These are phyloP conservation scores for Cercospora sp. DNA, from an alignment of 2,329 filamentous ascomycete genomes.

Conservation along the genomic window DNA sequence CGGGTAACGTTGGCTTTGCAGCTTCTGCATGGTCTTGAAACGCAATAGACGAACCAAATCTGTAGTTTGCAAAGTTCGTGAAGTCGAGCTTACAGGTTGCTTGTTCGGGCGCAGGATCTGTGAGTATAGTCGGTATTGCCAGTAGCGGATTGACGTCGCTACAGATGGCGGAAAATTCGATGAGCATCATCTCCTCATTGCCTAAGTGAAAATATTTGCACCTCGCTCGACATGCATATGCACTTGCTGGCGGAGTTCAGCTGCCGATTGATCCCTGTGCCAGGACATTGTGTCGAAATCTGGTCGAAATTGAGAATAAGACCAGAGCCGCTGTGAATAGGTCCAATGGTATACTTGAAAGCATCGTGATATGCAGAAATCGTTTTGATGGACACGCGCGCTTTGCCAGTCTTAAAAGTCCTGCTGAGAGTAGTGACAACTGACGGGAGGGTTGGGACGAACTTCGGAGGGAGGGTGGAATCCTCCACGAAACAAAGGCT, in stretches of 20 bases:
- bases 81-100: constrained; percentile 21
- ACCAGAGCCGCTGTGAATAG: constrained; percentile 28
- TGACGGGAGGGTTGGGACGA: not conserved
- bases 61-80: constrained; percentile 23
- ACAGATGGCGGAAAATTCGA: constrained; percentile 26
- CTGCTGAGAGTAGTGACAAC: constrained; percentile 24
- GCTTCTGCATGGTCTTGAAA: constrained; percentile 12
- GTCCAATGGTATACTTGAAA: constrained; percentile 23
- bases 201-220: not conserved
- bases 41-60: constrained; percentile 29
- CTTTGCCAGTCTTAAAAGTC: constrained; percentile 27
- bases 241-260: constrained; percentile 30
- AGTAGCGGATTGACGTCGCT: constrained; percentile 29
- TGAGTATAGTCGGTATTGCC: constrained; percentile 25
- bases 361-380: constrained; percentile 27
- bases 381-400: constrained; percentile 29
- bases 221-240: constrained; percentile 27
- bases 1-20: constrained; percentile 11
- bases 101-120: constrained; percentile 22
- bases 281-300: constrained; percentile 28
- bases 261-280: not conserved
- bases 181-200: not conserved
- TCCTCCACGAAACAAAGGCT: constrained; percentile 1
- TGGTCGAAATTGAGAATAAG: constrained; percentile 19
- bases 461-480: constrained; percentile 7